A percentile compares a stretch with the other conserved stretches of the same genome.
Evolutionary conservation across 2,329 filamentous ascomycete species (phyloP).

Genomic region (Colletotrichum sp.): DNA sequence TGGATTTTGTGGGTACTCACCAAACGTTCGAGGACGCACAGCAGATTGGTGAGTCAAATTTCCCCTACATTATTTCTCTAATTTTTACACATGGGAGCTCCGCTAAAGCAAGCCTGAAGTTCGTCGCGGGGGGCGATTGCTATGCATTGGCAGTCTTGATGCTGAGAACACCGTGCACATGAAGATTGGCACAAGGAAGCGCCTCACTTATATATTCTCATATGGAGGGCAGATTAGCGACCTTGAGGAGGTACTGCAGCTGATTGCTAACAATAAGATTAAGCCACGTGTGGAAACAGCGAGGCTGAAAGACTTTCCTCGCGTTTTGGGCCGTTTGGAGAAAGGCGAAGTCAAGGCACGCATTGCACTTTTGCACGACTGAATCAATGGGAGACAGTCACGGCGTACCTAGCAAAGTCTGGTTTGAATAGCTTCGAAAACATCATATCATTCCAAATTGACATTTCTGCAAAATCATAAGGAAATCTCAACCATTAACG

Average conservation of each 20-base stretch:
- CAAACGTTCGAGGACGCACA: slow-evolving; percentile 42
- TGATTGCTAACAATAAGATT: slow-evolving; percentile 38
- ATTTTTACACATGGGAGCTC: neutral
- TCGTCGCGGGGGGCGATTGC: slow-evolving; percentile 37
- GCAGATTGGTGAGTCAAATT: slow-evolving; percentile 30
- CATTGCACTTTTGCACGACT: slow-evolving; percentile 24
- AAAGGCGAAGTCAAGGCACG: slow-evolving; percentile 36
- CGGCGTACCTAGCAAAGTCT: neutral
- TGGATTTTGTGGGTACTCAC: slow-evolving; percentile 38
- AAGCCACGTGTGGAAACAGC: slow-evolving; percentile 37
- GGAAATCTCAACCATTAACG: slow-evolving; percentile 26
- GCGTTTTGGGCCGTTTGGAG: slow-evolving; percentile 35
- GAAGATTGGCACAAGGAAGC: slow-evolving; percentile 47
- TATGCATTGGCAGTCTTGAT: slow-evolving; percentile 45
- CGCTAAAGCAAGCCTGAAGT: slow-evolving; percentile 25
- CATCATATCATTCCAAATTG: neutral
- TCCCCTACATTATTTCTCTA: neutral
- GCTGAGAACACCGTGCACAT: slow-evolving; percentile 45
- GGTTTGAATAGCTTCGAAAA: neutral
- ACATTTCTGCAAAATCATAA: neutral
- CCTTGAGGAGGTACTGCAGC: slow-evolving; percentile 38
- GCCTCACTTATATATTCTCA: slow-evolving; percentile 45
- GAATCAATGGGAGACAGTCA: neutral
- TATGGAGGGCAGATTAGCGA: slow-evolving; percentile 47
- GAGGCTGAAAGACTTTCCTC: slow-evolving; percentile 36